phyloP scores from a whole-genome alignment of 2,329 filamentous ascomycete species.

The Meredithiella fracta region DNA sequence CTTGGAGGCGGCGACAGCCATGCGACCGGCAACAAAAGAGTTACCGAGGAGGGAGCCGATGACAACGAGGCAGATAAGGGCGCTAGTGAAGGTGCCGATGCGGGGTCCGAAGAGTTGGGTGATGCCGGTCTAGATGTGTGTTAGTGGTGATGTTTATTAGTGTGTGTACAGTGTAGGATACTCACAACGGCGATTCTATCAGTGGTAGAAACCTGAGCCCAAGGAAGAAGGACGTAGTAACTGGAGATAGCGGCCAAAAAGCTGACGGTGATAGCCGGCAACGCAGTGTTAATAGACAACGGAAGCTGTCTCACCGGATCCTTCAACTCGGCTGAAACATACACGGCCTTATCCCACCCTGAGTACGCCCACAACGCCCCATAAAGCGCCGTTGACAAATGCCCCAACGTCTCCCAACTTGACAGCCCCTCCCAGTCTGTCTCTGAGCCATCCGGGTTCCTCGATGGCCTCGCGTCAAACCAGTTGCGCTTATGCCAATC shows the following conservation, averaged over 20 bases:
- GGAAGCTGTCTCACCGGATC: conserved; percentile 38
- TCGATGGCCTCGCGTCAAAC: conserved; percentile 35
- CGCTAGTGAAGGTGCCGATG: conserved; percentile 36
- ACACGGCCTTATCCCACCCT: conserved; percentile 49
- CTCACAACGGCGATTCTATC: conserved; percentile 47
- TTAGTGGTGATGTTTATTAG: conserved; percentile 17
- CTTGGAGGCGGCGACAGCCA: conserved; percentile 42
- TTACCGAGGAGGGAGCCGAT: conserved; percentile 46
- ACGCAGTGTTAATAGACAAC: conserved; percentile 42
- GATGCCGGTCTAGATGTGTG: conserved; percentile 29
- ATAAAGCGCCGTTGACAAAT: conserved; percentile 44
- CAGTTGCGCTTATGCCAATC: conserved; percentile 38
- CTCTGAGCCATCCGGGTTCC: conserved; percentile 31
- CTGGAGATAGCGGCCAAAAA: conserved; percentile 44
- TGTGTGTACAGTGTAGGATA: conserved; percentile 5
- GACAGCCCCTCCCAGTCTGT: conserved; percentile 33
- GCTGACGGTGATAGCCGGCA: conserved; percentile 41
- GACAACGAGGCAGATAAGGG: conserved; percentile 43
- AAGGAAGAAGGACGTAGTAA: conserved; percentile 47
- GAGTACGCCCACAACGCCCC: conserved; percentile 48
- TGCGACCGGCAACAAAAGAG: conserved; percentile 44
- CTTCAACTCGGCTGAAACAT: conserved; percentile 36
- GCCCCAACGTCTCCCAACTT: conserved; percentile 42
- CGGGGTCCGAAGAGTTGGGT: conserved; percentile 35
- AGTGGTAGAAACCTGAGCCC: conserved; percentile 39